Percentiles rank a stretch among this genome's conserved stretches.
Evolutionary conservation across 2,329 filamentous ascomycete species (phyloP).

Genomic region (Madurella fahalii): DNA sequence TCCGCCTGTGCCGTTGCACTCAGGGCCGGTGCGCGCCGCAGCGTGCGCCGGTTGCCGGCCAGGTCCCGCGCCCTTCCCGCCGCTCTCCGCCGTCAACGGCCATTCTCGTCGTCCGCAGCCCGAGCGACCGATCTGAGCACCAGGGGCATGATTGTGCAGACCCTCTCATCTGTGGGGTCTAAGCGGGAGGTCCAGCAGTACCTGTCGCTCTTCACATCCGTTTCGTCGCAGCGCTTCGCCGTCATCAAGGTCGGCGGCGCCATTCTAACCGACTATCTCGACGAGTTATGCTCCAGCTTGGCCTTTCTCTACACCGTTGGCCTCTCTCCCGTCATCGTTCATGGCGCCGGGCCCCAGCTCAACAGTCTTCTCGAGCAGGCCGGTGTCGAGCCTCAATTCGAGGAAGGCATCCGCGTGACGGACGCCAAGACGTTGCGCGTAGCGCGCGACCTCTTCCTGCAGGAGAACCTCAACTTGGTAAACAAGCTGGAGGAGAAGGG

Average conservation of each 20-base stretch:
- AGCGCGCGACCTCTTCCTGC: conserved; percentile 86
- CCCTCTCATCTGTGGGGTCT: conserved; percentile 92
- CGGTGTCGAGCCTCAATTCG: conserved; percentile 90
- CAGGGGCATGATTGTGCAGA: conserved; percentile 77
- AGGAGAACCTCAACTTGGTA: conserved; percentile 91
- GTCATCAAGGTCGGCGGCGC: conserved; percentile 98
- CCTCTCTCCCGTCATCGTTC: conserved; percentile 90
- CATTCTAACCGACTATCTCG: conserved; percentile 89
- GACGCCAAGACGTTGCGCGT: conserved; percentile 92
- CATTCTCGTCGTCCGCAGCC: conserved; percentile 32
- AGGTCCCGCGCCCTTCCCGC: conserved; percentile 22
- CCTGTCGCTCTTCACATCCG: conserved; percentile 93
- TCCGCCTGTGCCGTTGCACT: conserved; percentile 40
- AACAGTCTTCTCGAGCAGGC: conserved; percentile 87
- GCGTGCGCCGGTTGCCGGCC: conserved; percentile 32
- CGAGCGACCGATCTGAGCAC: conserved; percentile 54
- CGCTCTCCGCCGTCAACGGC: conserved; percentile 32
- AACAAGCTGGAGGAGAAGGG: conserved; percentile 87
- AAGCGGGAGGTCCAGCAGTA: conserved; percentile 97
- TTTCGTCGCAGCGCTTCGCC: conserved; percentile 94
- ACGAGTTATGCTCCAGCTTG: conserved; percentile 83
- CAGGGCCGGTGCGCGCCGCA: conserved; percentile 42
- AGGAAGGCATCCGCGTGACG: conserved; percentile 93
- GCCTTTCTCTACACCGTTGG: conserved; percentile 93
- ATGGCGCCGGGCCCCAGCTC: conserved; percentile 91